These are phyloP conservation scores for Huntiella omanensis DNA, from an alignment of 2,329 filamentous ascomycete species.

Conservation along the genomic window DNA sequence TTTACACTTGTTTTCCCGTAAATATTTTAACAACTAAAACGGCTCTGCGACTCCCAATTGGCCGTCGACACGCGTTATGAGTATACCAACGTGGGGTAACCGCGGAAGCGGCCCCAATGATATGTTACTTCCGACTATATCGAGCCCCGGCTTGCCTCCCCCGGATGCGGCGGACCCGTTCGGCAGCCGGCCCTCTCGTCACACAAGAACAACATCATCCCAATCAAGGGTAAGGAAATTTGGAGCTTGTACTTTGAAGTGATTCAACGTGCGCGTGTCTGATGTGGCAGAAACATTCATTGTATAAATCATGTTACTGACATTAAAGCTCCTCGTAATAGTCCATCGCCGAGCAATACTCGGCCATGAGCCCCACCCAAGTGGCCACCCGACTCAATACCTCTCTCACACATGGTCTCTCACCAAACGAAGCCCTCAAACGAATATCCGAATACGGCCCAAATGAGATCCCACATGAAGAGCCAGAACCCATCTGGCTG, in stretches of 20 bases:
- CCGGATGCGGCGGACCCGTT: conserved; percentile 18
- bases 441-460: conserved; percentile 66
- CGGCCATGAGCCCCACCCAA: conserved; percentile 56
- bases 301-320: conserved; percentile 10
- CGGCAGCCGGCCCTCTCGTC: conserved; percentile 15
- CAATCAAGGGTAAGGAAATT: conserved; percentile 31
- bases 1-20: too few relatives aligned
- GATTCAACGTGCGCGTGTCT: not conserved
- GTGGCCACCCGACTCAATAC: conserved; percentile 61
- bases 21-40: too few relatives aligned
- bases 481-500: conserved; percentile 84
- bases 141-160: conserved; percentile 8
- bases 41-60: not conserved
- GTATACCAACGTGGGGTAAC: conserved; percentile 9
- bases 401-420: conserved; percentile 66
- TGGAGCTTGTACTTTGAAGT: not conserved
- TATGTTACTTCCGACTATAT: conserved; percentile 10
- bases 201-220: conserved; percentile 32
- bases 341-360: conserved; percentile 40
- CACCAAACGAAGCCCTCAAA: conserved; percentile 60
- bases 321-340: conserved; percentile 3
- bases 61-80: conserved; percentile 5
- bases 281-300: not conserved
- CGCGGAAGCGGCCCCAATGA: conserved; percentile 7
- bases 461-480: conserved; percentile 88